Evolutionary conservation across 2,329 filamentous ascomycete genomes (phyloP).

Genomic region (Tolypocladium endophyticum): DNA sequence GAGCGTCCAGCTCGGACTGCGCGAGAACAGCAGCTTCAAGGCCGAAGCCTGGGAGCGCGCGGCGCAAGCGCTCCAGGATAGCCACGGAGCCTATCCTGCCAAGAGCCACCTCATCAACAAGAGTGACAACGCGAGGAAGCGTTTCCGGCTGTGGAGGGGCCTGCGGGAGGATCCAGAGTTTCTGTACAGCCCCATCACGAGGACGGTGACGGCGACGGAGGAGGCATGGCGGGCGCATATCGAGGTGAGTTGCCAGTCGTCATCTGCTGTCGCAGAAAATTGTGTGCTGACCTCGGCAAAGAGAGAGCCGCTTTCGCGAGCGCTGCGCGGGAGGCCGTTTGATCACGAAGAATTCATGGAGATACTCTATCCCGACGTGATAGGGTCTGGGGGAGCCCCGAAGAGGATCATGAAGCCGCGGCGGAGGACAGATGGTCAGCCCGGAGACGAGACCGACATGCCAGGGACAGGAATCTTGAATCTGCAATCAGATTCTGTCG

Average conservation of each 20-base stretch:
- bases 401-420: constrained; percentile 48
- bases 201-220: constrained; percentile 43
- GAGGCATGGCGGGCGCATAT: constrained; percentile 48
- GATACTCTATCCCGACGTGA: constrained; percentile 48
- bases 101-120: constrained; percentile 55
- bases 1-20: constrained; percentile 44
- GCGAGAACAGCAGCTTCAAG: constrained; percentile 51
- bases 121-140: constrained; percentile 52
- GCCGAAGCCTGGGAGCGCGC: constrained; percentile 51
- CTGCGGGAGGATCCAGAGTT: constrained; percentile 48
- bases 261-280: not conserved
- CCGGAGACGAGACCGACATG: constrained; percentile 35
- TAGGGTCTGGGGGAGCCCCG: constrained; percentile 48
- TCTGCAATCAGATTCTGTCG: constrained; percentile 25
- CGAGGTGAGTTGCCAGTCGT: constrained; percentile 30
- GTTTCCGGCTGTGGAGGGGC: constrained; percentile 51
- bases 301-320: constrained; percentile 48
- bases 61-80: constrained; percentile 40
- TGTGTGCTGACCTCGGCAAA: constrained; percentile 17
- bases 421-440: constrained; percentile 34
- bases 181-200: constrained; percentile 37
- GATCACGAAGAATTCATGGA: constrained; percentile 53
- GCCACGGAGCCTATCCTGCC: constrained; percentile 45
- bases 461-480: constrained; percentile 37
- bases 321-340: constrained; percentile 45